Evolutionary conservation across 768 basidiomycete genomes (phyloP).

Genomic region (Favolaschia claudopus): DNA sequence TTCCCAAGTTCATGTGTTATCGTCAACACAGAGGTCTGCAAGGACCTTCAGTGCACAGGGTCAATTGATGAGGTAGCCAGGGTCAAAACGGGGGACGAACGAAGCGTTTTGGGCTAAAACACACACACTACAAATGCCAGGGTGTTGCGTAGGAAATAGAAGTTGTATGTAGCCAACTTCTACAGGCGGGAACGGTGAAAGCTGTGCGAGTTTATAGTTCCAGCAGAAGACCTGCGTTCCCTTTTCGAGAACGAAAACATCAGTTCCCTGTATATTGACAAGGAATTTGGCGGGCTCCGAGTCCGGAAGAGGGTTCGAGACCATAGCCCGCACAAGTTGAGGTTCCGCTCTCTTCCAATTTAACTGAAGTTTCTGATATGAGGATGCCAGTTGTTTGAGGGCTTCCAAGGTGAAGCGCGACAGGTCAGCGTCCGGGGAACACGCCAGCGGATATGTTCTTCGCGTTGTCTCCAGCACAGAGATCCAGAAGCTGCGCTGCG

Average conservation of each 20-base stretch:
- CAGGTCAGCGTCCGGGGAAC: slow-evolving; percentile 6
- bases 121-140: not conserved
- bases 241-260: slow-evolving; percentile 16
- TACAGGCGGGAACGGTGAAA: not conserved
- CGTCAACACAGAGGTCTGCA: slow-evolving; percentile 9
- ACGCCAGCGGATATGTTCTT: slow-evolving; percentile 1
- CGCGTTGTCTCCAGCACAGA: slow-evolving; percentile 8
- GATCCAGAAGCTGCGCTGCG: slow-evolving; percentile 7
- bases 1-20: slow-evolving; percentile 11
- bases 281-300: slow-evolving; percentile 9
- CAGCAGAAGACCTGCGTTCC: slow-evolving; percentile 3
- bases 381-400: slow-evolving; percentile 6
- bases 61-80: too few relatives aligned
- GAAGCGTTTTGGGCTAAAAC: not conserved
- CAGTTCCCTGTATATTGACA: slow-evolving; percentile 18
- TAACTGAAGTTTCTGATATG: slow-evolving; percentile 6
- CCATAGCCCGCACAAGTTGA: not conserved
- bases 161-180: slow-evolving; percentile 2
- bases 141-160: not conserved
- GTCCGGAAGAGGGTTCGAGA: not conserved
- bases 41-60: too few relatives aligned
- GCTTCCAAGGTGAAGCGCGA: slow-evolving; percentile 5
- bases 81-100: too few relatives aligned
- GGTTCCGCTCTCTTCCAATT: slow-evolving; percentile 16
- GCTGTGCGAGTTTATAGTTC: not conserved